Evolutionary conservation across 1,139 yeast species (phyloP).

Genomic region (Taiozyma onychis): DNA sequence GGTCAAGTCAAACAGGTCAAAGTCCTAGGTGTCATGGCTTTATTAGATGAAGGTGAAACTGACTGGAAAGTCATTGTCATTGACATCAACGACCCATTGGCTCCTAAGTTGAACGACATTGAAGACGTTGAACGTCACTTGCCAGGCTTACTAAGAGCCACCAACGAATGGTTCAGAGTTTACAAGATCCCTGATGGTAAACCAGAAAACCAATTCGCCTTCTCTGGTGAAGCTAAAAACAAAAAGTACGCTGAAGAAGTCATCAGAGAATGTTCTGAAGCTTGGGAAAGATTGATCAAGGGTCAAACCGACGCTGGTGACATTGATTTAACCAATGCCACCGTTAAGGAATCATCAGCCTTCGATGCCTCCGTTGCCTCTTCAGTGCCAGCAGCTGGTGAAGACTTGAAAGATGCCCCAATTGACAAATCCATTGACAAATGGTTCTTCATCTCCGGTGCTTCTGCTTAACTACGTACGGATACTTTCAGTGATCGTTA

Average conservation of each 20-base stretch:
- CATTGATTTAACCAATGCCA: constrained; percentile 67
- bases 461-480: constrained; percentile 39
- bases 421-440: constrained; percentile 95
- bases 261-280: constrained; percentile 61
- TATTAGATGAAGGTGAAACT: constrained; percentile 88
- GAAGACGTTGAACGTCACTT: constrained; percentile 69
- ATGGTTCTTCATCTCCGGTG: constrained; percentile 98
- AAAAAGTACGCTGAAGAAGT: constrained; percentile 68
- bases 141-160: constrained; percentile 78
- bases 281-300: constrained; percentile 63
- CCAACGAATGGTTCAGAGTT: constrained; percentile 87
- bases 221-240: constrained; percentile 74
- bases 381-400: constrained; percentile 61
- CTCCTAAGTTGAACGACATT: constrained; percentile 64
- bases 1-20: constrained; percentile 81
- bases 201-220: constrained; percentile 82
- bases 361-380: constrained; percentile 43
- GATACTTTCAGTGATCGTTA: neutral
- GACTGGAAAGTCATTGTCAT: constrained; percentile 90
- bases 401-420: constrained; percentile 79
- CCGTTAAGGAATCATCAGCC: constrained; percentile 54
- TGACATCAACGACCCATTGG: constrained; percentile 70
- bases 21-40: constrained; percentile 80
- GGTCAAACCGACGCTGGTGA: constrained; percentile 41
- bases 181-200: constrained; percentile 91